Conservation (phyloP, 371 early-diverging fungal genomes). For the Actinomortierella ambigua region DNA sequence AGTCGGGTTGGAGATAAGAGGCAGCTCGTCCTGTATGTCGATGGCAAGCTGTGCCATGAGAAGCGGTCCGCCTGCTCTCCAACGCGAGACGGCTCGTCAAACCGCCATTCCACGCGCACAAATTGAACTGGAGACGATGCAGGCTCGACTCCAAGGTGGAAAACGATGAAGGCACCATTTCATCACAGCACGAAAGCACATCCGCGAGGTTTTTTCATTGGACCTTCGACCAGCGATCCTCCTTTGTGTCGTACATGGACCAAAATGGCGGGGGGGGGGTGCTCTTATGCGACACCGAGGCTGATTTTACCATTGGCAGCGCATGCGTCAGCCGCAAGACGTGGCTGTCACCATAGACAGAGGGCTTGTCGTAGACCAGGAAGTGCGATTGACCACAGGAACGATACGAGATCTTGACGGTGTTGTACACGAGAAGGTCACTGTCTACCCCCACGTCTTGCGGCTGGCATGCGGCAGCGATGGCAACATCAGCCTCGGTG, state of each 20-base stretch:
- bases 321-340: constrained; percentile 9
- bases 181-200: too few relatives aligned
- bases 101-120: too few relatives aligned
- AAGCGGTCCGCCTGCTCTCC: too few relatives aligned
- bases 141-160: too few relatives aligned
- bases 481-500: constrained; percentile 15
- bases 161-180: too few relatives aligned
- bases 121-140: too few relatives aligned
- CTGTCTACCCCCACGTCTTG: constrained; percentile 12
- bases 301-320: constrained; percentile 7
- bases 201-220: constrained; percentile 4
- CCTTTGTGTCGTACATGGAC: constrained; percentile 10
- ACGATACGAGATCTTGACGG: constrained; percentile 4
- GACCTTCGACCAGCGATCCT: constrained; percentile 3
- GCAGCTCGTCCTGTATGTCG: too few relatives aligned
- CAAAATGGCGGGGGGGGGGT: constrained; percentile 12
- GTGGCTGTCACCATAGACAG: constrained; percentile 3
- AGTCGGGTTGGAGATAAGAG: too few relatives aligned
- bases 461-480: constrained; percentile 7
- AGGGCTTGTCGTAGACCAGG: constrained; percentile 4
- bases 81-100: too few relatives aligned
- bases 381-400: background rate
- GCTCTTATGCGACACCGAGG: constrained; percentile 13
- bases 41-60: too few relatives aligned
- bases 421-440: constrained; percentile 6